Evolutionary conservation across 2,329 filamentous ascomycete species (phyloP), one percentile per base, ranked within the genome.

Genomic region (Trichophyton benhamiae): DNA sequence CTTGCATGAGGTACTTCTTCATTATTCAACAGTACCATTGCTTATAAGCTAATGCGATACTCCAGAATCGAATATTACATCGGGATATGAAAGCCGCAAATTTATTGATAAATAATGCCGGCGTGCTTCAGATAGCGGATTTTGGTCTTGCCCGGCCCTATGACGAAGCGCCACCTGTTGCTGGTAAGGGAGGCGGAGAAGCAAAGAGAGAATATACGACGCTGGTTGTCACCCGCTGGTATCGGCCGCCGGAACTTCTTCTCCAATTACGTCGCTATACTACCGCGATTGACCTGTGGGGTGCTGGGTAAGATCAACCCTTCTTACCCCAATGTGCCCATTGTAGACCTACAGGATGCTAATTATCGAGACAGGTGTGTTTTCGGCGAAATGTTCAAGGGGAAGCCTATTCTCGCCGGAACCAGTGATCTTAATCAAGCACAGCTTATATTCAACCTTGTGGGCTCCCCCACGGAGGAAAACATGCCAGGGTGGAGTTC

Each of bases 71-170:
- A 68, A 97, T 99, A 65, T 79, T 99, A 25, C 94, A 99, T 72
- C 87, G 94, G 71, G 94, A 99, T 70, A 97, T 99, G 91, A 99
- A 99, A 78, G 94, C 94, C 1, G 94, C 94, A 70, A 99, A 99
- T 72, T 81, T 99, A 36, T 83, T 99, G 63, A 99, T 99, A 75
- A 95, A 89, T 77, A 97, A 99, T 74, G 82, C 85, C 61, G 94
- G 94, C 22, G 87, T 96, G 61, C 82, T 99, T 9, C 92, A 97
- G 74, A 97, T 99, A 74, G 94, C 91, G 48, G 94, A 99, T 78
- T 99, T 99, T 69, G 94, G 94, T 67, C 82, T 99, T 38, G 94
- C 94, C 6, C 83, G 94, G 69, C 89, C 95, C 68, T 99, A 96
- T 72, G 91, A 96, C 65, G 94, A 95, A 49, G 81, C 83, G 0